Evolutionary conservation across 2,329 filamentous ascomycete genomes (phyloP), one percentile per base, ranked within the genome.

Genomic region (Trichoderma lentiforme): DNA sequence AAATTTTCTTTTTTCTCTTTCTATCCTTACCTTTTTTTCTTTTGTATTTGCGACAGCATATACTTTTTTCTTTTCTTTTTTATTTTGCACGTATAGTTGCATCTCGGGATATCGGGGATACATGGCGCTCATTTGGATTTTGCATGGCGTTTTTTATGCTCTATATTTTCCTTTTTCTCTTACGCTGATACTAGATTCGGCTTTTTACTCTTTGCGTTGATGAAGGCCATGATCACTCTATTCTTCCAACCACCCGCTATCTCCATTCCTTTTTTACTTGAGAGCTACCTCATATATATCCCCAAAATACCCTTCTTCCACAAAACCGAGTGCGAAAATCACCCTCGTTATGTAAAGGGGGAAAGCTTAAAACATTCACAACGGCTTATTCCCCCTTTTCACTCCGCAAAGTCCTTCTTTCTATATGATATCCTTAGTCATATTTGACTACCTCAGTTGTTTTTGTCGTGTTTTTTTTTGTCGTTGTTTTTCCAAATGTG

Each of bases 91-190:
- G 51, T 66, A 65, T n/a, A 66, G 51, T 66, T 71, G 53, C 53
- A 65, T 58, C 51, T 62, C 57, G 57, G 56, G 71, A 61, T 65
- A 65, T 65, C 60, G 47, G 71, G 71, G 71, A 65, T 65, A 61
- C 60, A 72, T 43, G 71, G 71, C 71, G 66, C 61, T 70, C 67
- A 21, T 66, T 72, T 70, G 66, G 66, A 66, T 70, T 70, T 56
- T 43, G n/a, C 57, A 68, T 63, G 71, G 71, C 71, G 71, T 72
- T 68, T 57, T 68, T 30, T 67, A 32, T 62, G 26, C 56, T 63
- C 24, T 56, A 14, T 47, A 15, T 18, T 56, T 28, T 39, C 43
- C 21, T 63, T 63, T 30, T 56, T 43, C 32, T 60, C n/a, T 70
- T 30, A 18, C 28, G 56, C 58, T 30, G 58, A 28, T 70, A 51